phyloP scores from a whole-genome alignment of 176 grass and related monocot genomes.

The Thalia dealbata region DNA sequence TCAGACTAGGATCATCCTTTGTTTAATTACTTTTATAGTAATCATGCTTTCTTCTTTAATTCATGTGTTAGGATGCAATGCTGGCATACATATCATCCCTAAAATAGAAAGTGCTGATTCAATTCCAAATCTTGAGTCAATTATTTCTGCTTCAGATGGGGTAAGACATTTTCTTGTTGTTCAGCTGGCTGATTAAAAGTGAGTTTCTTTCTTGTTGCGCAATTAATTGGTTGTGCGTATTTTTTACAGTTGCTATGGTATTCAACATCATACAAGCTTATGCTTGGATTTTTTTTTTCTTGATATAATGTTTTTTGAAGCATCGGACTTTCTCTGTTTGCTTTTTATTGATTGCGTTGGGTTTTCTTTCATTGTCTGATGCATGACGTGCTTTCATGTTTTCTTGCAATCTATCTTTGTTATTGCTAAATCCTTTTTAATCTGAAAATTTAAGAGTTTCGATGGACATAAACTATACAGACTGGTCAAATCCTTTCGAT shows the following conservation, averaged over 20 bases:
- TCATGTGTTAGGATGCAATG: conserved; percentile 57
- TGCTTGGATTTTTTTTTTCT: too few species aligned
- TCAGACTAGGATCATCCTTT: conserved; percentile 4
- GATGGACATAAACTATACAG: neutral
- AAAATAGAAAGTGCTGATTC: conserved; percentile 99
- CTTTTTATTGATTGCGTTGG: neutral
- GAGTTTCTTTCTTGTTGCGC: neutral
- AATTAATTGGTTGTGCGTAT: neutral
- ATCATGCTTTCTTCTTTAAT: conserved; percentile 10
- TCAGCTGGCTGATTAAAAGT: neutral
- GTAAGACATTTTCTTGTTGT: conserved; percentile 28
- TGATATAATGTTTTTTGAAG: neutral
- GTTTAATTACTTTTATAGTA: neutral
- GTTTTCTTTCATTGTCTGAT: neutral
- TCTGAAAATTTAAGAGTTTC: neutral
- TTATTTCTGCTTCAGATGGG: conserved; percentile 98
- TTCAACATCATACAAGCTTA: neutral
- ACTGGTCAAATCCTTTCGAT: neutral
- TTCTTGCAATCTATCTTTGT: neutral
- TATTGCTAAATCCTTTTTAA: neutral
- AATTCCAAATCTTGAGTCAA: conserved; percentile 88
- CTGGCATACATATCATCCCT: conserved; percentile 80
- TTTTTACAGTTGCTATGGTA: neutral
- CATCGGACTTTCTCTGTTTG: neutral
- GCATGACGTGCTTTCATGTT: neutral